Evolutionary conservation across 805 yeast genomes (phyloP), one percentile per base, ranked within the genome.

Genomic region (Helenozyma rhizophorensis): DNA sequence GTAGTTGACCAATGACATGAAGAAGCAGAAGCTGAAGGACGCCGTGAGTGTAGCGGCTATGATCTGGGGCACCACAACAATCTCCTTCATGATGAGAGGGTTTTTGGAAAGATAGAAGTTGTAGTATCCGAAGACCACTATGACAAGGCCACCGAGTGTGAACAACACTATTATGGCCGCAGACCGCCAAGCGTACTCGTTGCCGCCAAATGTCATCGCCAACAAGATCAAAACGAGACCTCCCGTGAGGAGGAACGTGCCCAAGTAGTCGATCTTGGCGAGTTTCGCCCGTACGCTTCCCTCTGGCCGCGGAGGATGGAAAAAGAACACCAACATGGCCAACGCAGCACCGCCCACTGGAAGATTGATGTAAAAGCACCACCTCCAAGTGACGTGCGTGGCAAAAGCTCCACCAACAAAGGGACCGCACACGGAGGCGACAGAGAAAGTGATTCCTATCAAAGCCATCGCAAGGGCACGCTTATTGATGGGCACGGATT

Each of bases 331-430:
- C 12, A 75, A 50, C 6, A 65, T 42, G 0, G 51, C 48, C 13
- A 66, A 48, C 0, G 76, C 71, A 0, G 63, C 33, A 1, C 81
- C 86, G 12, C 84, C 83, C 22, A 80, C 54, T 3, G 87, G 85
- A 23, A 83, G 53, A 53, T 81, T 82, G 41, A 83, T 65, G 56
- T 76, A 83, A 51, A 80, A 83, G 47, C 85, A 76, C 86, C 88
- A 80, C 47, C 88, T 64, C 88, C 88, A 82, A n/a, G 74, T 58
- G 4, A 68, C 75, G 32, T 70, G 59, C 2, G 74, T 56, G 1
- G 83, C 68, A 36, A 82, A 72, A 0, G 77, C 79, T 19, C 87
- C 87, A 10, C 86, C 87, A 15, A 80, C 50, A 24, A 78, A 58
- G 0, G 88, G 87, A 1, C 87, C 87, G 14, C 67, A 42, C 7